Percentiles rank a stretch among this genome's conserved stretches.
phyloP scores from a whole-genome alignment of 2,329 filamentous ascomycete species.

The Colletotrichum theobromicola region DNA sequence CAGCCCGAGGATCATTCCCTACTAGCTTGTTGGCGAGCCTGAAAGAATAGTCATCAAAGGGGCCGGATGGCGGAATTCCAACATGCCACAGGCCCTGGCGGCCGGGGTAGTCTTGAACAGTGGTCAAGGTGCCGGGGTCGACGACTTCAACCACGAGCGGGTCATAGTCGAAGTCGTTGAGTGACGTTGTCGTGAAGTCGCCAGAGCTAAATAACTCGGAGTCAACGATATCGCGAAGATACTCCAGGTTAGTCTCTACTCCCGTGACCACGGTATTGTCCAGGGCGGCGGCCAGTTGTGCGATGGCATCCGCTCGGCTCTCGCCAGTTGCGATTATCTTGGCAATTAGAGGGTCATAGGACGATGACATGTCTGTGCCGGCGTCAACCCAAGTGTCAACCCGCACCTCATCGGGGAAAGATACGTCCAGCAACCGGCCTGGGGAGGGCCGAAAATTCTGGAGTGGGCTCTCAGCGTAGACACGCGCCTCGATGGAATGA shows the following conservation, averaged over 20 bases:
- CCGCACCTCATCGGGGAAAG: conserved; percentile 61
- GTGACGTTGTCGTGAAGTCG: conserved; percentile 35
- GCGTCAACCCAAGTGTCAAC: conserved; percentile 74
- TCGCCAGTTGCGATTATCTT: conserved; percentile 73
- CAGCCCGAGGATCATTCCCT: conserved; percentile 30
- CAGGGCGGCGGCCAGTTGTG: conserved; percentile 66
- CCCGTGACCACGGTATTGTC: conserved; percentile 46
- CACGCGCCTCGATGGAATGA: conserved; percentile 73
- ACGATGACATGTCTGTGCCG: conserved; percentile 74
- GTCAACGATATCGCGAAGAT: conserved; percentile 32
- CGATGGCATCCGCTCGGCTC: conserved; percentile 64
- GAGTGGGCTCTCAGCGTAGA: conserved; percentile 75
- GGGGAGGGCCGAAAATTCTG: conserved; percentile 72
- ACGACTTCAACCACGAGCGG: conserved; percentile 39
- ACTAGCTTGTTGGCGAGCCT: conserved; percentile 40
- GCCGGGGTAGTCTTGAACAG: conserved; percentile 46
- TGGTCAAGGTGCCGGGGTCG: conserved; percentile 37
- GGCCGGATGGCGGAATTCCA: conserved; percentile 45
- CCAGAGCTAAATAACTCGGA: conserved; percentile 32
- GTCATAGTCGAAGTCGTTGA: conserved; percentile 33
- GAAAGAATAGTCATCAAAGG: conserved; percentile 44
- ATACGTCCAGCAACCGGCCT: conserved; percentile 67
- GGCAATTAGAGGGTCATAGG: conserved; percentile 79
- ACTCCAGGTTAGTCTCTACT: conserved; percentile 39
- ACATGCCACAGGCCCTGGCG: conserved; percentile 40